Conservation (phyloP, 768 basidiomycete genomes). For the Rossbeevera mucosa region DNA sequence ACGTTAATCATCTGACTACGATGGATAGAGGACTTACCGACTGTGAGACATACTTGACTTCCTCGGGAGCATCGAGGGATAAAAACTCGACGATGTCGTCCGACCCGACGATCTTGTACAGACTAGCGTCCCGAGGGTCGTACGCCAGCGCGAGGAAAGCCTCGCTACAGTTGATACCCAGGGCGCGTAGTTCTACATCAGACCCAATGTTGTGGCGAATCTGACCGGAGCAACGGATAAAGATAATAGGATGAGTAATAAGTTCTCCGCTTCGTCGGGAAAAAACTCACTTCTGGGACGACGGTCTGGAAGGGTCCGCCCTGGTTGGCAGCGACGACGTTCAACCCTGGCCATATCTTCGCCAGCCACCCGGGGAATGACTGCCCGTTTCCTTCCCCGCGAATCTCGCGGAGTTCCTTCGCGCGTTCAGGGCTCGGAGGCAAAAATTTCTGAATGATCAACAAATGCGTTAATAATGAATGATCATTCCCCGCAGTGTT, state of each 20-base stretch:
- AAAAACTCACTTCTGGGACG: constrained; percentile 15
- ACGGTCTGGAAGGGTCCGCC: constrained; percentile 23
- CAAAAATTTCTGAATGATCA: constrained; percentile 12
- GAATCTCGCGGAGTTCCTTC: constrained; percentile 12
- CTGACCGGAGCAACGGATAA: not conserved
- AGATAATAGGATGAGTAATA: not conserved
- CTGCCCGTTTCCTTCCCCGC: not conserved
- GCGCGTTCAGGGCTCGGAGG: constrained; percentile 15
- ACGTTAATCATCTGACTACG: too few species aligned
- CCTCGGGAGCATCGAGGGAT: constrained; percentile 16
- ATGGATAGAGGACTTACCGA: constrained; percentile 6
- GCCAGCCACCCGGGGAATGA: constrained; percentile 17
- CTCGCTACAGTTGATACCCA: constrained; percentile 23
- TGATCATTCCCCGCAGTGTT: not conserved
- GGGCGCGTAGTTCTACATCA: constrained; percentile 16
- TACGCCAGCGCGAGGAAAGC: constrained; percentile 21
- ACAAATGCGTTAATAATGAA: too few species aligned
- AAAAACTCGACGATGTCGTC: constrained; percentile 24
- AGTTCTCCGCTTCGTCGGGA: not conserved
- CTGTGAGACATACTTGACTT: constrained; percentile 17
- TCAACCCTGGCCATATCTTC: constrained; percentile 18
- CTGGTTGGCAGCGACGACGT: constrained; percentile 15
- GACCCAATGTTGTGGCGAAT: constrained; percentile 16
- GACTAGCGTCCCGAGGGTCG: constrained; percentile 19
- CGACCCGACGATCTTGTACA: constrained; percentile 23